A percentile compares a stretch with the other conserved stretches of the same genome.
Conservation (phyloP, 2,329 filamentous ascomycete genomes). For the Gaeumannomyces sp. region DNA sequence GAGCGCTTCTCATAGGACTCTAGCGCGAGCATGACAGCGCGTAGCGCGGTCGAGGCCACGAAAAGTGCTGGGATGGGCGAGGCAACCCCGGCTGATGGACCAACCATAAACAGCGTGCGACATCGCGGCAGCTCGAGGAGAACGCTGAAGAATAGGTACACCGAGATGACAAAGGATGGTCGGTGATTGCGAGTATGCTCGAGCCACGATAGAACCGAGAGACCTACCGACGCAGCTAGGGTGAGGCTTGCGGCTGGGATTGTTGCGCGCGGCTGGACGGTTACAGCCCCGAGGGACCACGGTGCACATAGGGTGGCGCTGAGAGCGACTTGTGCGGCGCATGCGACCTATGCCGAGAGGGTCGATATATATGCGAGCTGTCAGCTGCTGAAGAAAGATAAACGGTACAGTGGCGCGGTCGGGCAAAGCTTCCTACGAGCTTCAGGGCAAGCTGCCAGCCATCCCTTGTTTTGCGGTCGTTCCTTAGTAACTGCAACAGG, state of each 20-base stretch:
- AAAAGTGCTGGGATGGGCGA: constrained; percentile 34
- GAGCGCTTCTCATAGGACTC: constrained; percentile 39
- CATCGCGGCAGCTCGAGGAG: constrained; percentile 37
- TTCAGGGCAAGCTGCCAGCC: constrained; percentile 12
- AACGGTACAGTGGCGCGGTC: neutral
- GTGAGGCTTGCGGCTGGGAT: constrained; percentile 14
- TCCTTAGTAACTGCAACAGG: constrained; percentile 8
- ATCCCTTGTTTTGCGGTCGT: constrained; percentile 2
- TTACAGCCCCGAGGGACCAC: constrained; percentile 6
- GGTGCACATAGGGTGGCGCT: constrained; percentile 13
- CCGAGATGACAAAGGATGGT: constrained; percentile 38
- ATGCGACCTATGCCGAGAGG: neutral
- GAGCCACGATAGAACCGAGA: constrained; percentile 35
- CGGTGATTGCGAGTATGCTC: constrained; percentile 39
- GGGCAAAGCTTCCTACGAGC: constrained; percentile 7
- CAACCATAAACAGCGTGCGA: constrained; percentile 35
- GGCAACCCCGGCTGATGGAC: constrained; percentile 21
- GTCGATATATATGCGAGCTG: neutral
- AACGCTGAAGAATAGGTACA: constrained; percentile 37
- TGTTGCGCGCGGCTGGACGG: constrained; percentile 11
- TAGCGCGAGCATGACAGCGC: constrained; percentile 34
- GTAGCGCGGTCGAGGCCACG: constrained; percentile 33
- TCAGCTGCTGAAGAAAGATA: neutral
- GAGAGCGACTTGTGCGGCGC: constrained; percentile 7
- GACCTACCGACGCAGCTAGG: constrained; percentile 15